These are phyloP conservation scores for Sporothrix luriei DNA, from an alignment of 2,329 filamentous ascomycete species.

Conservation along the genomic window DNA sequence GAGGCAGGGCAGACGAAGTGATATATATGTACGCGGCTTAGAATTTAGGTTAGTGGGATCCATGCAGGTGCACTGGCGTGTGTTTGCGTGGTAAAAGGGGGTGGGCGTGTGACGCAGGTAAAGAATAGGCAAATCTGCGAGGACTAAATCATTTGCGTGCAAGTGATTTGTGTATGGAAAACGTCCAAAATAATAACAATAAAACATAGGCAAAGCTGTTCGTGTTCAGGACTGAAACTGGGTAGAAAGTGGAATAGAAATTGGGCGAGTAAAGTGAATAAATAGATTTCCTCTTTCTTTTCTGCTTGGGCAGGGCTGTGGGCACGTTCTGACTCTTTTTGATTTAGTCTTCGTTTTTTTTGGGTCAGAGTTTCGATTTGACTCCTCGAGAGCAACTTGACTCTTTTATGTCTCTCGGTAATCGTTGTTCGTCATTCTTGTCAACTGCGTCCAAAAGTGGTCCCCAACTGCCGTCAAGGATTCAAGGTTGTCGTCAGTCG, in stretches of 20 bases:
- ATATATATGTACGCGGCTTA: slow-evolving; percentile 29
- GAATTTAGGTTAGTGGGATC: slow-evolving; percentile 31
- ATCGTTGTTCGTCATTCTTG: not conserved
- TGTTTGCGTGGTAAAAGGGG: slow-evolving; percentile 4
- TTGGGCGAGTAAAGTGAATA: not conserved
- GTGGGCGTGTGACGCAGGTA: slow-evolving; percentile 18
- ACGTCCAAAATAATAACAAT: not conserved
- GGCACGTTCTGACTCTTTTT: slow-evolving; percentile 18
- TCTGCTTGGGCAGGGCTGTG: not conserved
- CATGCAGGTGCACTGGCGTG: slow-evolving; percentile 29
- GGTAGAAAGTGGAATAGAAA: not conserved
- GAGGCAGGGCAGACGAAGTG: slow-evolving; percentile 21
- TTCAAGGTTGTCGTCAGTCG: slow-evolving; percentile 16
- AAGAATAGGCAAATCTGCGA: slow-evolving; percentile 16
- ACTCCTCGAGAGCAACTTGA: slow-evolving; percentile 1
- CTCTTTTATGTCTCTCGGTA: not conserved
- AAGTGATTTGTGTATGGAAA: slow-evolving; percentile 10
- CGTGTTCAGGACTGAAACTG: slow-evolving; percentile 9
- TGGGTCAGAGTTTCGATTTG: not conserved
- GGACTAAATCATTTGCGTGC: not conserved
- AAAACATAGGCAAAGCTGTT: not conserved
- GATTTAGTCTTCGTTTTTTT: not conserved
- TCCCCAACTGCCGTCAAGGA: slow-evolving; percentile 4
- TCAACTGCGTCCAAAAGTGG: slow-evolving; percentile 22
- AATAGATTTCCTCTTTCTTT: not conserved